Evolutionary conservation across 2,329 filamentous ascomycete genomes (phyloP), one percentile per base, ranked within the genome.

Genomic region (Diaporthe sp.): DNA sequence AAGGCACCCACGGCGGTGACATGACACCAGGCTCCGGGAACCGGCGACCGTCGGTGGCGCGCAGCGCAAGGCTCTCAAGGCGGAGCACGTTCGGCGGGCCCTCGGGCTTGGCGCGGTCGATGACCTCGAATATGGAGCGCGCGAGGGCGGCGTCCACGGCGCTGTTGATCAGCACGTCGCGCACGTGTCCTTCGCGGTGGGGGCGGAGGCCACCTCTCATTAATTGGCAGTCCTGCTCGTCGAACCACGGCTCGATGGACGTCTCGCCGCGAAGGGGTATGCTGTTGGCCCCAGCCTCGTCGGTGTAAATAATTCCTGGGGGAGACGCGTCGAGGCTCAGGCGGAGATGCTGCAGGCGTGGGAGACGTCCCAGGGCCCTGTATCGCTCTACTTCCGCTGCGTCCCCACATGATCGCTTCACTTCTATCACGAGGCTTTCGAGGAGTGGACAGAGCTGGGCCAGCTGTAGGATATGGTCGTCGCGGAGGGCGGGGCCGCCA

Each of bases 131-230:
- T 45, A 76, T 76, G 28, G 61, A 64, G 28, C 66, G 70, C 6
- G 64, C 70, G 30, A 76, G 75, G 35, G 4, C 30, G 10, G 30
- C 58, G 55, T 76, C 75, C 25, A 76, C 9, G 50, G 75, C 74
- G 30, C 70, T 45, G 42, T 73, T 75, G 55, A 75, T 57, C 13
- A 76, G 25, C 8, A 55, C 3, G 42, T 74, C 73, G 13, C 52
- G 74, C 10, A 75, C 6, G 40, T 76, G 74, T 9, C 73, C 73
- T 38, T 61, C 28, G 22, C 75, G 75, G 35, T 70, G 45, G 4
- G 64, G 74, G 13, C 15, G 13, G 9, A 58, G 35, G 17, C 6
- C 30, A 19, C 15, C 45, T 10, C 35, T 3, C 9, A 74, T 4
- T 9, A 38, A 35, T 25, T 67, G 15, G 13, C 35, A 19, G 68